A percentile compares a stretch with the other conserved stretches of the same genome.
These are phyloP conservation scores for Suillus lakei DNA, from an alignment of 768 basidiomycete species.

Conservation along the genomic window DNA sequence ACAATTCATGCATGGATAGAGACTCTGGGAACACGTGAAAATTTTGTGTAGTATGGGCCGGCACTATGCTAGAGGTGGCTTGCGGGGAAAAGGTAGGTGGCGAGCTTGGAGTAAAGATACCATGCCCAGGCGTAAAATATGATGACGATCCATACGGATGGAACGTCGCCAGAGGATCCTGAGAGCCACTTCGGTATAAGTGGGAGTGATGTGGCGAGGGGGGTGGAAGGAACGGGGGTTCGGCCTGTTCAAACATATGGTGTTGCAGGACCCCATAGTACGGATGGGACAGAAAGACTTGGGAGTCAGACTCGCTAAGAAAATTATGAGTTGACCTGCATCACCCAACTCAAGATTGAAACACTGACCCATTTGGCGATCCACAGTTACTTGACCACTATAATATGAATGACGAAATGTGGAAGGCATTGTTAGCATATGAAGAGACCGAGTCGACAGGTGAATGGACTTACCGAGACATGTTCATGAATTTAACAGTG, in stretches of 20 bases:
- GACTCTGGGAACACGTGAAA: too few species aligned
- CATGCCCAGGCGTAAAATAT: not conserved
- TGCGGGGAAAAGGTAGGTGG: too few species aligned
- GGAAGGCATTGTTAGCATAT: not conserved
- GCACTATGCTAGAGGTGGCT: too few species aligned
- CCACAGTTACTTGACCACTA: not conserved
- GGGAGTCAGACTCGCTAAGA: not conserved
- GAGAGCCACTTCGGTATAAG: too few species aligned
- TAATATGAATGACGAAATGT: not conserved
- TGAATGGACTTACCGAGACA: not conserved
- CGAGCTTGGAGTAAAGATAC: too few species aligned
- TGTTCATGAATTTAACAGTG: not conserved
- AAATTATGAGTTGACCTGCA: not conserved
- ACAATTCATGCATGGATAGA: not conserved
- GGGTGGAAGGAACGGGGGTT: too few species aligned
- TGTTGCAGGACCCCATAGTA: too few species aligned
- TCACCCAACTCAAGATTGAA: not conserved
- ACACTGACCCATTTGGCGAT: not conserved
- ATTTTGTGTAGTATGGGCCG: too few species aligned
- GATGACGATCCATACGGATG: not conserved
- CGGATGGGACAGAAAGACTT: too few species aligned
- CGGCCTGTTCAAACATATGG: too few species aligned
- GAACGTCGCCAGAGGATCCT: not conserved
- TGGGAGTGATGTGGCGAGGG: too few species aligned
- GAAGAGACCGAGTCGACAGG: not conserved